These are phyloP conservation scores for Coccomyxa sp. DNA, from an alignment of 139 green algal species.

Conservation along the genomic window DNA sequence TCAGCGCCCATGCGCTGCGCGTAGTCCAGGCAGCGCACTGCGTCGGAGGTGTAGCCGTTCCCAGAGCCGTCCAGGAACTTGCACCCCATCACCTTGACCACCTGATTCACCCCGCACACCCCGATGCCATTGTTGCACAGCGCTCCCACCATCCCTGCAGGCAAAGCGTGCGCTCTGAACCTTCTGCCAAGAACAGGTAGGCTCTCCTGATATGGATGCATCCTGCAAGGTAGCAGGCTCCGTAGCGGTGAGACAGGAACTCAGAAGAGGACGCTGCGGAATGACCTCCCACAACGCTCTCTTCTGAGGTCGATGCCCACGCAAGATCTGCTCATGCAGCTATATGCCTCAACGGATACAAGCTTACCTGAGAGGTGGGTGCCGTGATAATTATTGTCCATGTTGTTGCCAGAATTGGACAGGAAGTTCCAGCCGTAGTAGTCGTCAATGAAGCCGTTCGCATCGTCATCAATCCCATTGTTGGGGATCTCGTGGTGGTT, in stretches of 20 bases:
- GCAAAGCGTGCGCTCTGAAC: too few species aligned
- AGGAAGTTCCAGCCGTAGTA: conserved; percentile 12
- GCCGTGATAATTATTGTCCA: conserved; percentile 44
- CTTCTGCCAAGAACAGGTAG: too few species aligned
- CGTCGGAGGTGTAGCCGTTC: conserved; percentile 14
- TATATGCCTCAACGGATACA: too few species aligned
- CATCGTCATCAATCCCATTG: conserved; percentile 63
- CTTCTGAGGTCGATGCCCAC: too few species aligned
- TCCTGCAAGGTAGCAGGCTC: too few species aligned
- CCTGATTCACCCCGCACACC: conserved; percentile 30
- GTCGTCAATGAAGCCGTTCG: conserved; percentile 35
- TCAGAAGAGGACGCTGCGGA: too few species aligned
- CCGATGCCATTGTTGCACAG: conserved; percentile 31
- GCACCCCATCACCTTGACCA: conserved; percentile 43
- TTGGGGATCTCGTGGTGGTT: conserved; percentile 52
- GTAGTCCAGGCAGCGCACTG: conserved; percentile 14
- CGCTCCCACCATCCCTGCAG: conserved; percentile 44
- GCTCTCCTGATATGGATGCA: too few species aligned
- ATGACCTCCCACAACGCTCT: too few species aligned
- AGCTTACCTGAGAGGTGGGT: conserved; percentile 32
- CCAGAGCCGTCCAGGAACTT: conserved; percentile 16
- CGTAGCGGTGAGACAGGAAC: too few species aligned
- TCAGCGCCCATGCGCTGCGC: conserved; percentile 8
- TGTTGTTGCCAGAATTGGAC: conserved; percentile 13
- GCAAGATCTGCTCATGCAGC: too few species aligned